Evolutionary conservation across 257 asterid genomes (phyloP), one percentile per base, ranked within the genome.

Genomic region (Petrea volubilis): DNA sequence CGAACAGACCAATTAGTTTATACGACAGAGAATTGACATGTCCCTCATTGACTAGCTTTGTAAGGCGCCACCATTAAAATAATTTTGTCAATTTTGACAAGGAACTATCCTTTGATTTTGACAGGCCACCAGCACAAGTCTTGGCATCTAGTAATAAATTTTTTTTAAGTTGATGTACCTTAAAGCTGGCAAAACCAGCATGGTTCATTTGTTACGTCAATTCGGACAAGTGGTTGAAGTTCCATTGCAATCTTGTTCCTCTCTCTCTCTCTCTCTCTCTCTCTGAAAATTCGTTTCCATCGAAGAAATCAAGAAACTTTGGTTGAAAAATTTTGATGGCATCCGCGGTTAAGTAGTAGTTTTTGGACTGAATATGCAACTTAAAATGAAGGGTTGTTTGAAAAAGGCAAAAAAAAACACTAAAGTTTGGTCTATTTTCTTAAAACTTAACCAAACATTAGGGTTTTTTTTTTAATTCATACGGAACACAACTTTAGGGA

Each of bases 121-220:
- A 79, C 84, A 79, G 34, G 15, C 60, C 67, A 82, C 80, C 80
- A 73, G 75, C 31, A 49, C 33, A 67, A 41, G 53, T 46, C 53
- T 58, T 65, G 75, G 53, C 74, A 58, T 74, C 72, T 75, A 71
- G 36, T 33, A 68, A 38, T 38, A 72, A 38, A 0, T 8, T 57
- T 21, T 29, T 57, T 34, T 40, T 67, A n/a, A n/a, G 41, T 63
- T 27, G 62, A 55, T 57, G 44, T 66, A 44, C 55, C 49, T 44
- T 18, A 25, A 38, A 0, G 62, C 73, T 62, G 47, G 59, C 49
- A 33, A 38, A 64, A 75, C 73, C 55, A 74, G 74, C 70, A 25
- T 20, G 58, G 64, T 62, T 65, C 43, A 67, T 58, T 64, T 56
- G 49, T 33, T 8, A 41, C 21, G 50, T 70, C 51, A 65, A 60